Base-by-base conservation (phyloP, 495 filamentous ascomycete species). In the Immersiella caudata region DNA sequence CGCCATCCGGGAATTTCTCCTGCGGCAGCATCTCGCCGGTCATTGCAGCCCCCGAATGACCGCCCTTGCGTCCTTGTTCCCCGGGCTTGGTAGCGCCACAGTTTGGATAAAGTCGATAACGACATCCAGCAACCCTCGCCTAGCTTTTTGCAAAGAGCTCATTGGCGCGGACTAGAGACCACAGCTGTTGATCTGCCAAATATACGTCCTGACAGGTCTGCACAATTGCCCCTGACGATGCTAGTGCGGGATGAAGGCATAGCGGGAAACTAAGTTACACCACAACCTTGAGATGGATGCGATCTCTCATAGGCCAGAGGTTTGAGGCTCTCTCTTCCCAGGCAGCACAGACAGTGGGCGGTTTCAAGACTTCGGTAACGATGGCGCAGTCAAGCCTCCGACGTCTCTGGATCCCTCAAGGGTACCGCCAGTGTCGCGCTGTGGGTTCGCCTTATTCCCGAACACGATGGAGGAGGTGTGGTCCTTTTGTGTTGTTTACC, bases 11-110 rank as follows among this genome's bases (percentile, higher is more conserved):
- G 52, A 24, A 22, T 12, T 55, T 55, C 52, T 55, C 52, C 24
- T 26, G 21, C 20, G 7, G 52, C 20, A 26, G 52, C 24, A 55
- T 26, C 24, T 22, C 52, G 22, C 52, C 52, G 52, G 52, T 14
- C 24, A 26, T 22, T 55, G 52, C 24, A 22, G 24, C 11, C n/a
- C 21, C 52, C 52, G 52, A 55, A 22, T 57, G 22, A 16, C 22
- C 14, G 54, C 54, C 54, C 20, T 12, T 27, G 26, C 22, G 5
- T 36, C 12, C 14, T 21, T 29, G 26, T 60, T 60, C 5, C 26
- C 57, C 57, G 25, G 57, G 57, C 26, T 36, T 60, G 26, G 57
- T 33, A 18, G 20, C 57, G 57, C 57, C 57, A 60, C 57, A 60
- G 57, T 60, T 60, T 60, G 57, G 57, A 60, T 60, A 60, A 60